phyloP scores from a whole-genome alignment of 345 rosid genomes.

The Arabidopsis suecica region DNA sequence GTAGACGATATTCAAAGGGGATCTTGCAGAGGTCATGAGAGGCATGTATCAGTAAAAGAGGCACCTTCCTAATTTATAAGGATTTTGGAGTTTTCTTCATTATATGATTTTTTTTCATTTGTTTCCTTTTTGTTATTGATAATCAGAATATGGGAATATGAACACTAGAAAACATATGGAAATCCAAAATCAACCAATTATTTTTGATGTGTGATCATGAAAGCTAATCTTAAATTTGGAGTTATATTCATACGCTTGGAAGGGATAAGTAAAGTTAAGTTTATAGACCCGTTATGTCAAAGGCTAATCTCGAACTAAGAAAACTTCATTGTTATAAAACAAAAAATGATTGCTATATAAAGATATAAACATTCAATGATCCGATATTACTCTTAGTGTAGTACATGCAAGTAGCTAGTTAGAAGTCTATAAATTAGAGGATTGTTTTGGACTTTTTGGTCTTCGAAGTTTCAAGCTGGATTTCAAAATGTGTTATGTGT shows the following conservation, averaged over 20 bases:
- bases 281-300: too few relatives aligned
- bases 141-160: slow-evolving; percentile 5
- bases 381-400: too few relatives aligned
- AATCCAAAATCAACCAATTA: background rate
- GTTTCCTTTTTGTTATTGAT: background rate
- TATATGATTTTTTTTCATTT: background rate
- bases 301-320: too few relatives aligned
- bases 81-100: slow-evolving; percentile 33
- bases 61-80: slow-evolving; percentile 35
- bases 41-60: slow-evolving; percentile 42
- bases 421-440: too few relatives aligned
- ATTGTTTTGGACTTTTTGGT: background rate
- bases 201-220: background rate
- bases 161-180: background rate
- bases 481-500: background rate
- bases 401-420: too few relatives aligned
- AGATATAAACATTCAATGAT: too few relatives aligned
- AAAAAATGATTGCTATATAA: too few relatives aligned
- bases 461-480: background rate
- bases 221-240: slow-evolving; percentile 7
- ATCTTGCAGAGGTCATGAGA: slow-evolving; percentile 42
- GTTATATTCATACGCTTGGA: background rate
- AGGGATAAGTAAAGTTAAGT: background rate
- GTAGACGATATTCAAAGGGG: slow-evolving; percentile 40
- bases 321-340: too few relatives aligned